Evolutionary conservation across 75 land plant species (phyloP), one percentile per base, ranked within the genome.

Genomic region (Sequoia sempervirens): DNA sequence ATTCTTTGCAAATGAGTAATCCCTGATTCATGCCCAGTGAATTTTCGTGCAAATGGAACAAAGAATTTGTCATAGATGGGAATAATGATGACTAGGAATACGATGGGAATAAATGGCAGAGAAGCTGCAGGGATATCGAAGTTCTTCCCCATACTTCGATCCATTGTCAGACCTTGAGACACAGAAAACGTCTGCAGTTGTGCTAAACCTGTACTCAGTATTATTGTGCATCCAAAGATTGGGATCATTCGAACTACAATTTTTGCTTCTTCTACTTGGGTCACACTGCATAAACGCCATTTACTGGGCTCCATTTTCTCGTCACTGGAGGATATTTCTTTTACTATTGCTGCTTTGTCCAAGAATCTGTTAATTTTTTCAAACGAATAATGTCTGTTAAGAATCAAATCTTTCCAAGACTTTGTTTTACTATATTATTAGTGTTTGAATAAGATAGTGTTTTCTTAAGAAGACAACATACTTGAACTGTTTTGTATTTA

Each of bases 21-120:
- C 2, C 97, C 97, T 5, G 91, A 72, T 17, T 75, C 84, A 13
- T 84, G 76, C 10, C 88, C 87, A n/a, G 97, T 94, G 83, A 91
- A 1, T 23, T 80, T 82, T 13, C 93, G 82, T 7, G 84, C 88
- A n/a, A 92, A 61, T 4, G 97, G 96, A 36, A 94, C 94, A 20
- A 92, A 85, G 50, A 86, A 30, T 13, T 54, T 73, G 47, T 95
- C 96, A 52, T 95, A 94, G 50, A 92, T 30, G 12, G 94, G 93
- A 38, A 87, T 90, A 0, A 88, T 26, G 40, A 92, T 23, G 72
- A 92, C 69, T 50, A 94, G 85, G 14, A 88, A 79, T 9, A 92
- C 45, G 82, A 86, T 86, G 30, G 92, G 93, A 83, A 94, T 54
- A 28, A 46, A 20, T 12, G 50, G 58, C 2, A 81, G 37, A 45